Evolutionary conservation across 768 basidiomycete species (phyloP).

Genomic region (Ramaria sp.): DNA sequence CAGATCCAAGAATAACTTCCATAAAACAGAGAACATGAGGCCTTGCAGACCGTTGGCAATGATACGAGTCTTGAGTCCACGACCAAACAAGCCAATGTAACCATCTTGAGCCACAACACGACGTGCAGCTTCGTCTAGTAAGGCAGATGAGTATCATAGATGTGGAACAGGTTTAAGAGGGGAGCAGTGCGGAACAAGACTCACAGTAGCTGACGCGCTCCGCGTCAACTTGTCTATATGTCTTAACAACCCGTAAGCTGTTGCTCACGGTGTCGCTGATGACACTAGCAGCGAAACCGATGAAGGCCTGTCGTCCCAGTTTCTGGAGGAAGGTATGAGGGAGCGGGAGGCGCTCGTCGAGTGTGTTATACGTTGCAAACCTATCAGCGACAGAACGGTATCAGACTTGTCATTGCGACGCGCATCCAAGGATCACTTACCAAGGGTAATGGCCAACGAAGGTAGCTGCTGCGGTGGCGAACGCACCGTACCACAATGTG

Average conservation of each 20-base stretch:
- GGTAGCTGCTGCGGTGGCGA: conserved; percentile 88
- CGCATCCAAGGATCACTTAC: conserved; percentile 27
- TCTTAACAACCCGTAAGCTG: conserved; percentile 87
- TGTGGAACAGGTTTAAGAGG: background rate
- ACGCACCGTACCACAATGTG: conserved; percentile 81
- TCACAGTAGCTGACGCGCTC: conserved; percentile 63
- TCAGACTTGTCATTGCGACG: background rate
- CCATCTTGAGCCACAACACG: conserved; percentile 73
- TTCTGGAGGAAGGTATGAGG: conserved; percentile 43
- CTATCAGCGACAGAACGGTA: conserved; percentile 35
- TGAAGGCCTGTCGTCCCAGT: conserved; percentile 74
- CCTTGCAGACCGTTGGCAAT: conserved; percentile 89
- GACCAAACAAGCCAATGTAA: conserved; percentile 67
- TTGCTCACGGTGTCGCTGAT: conserved; percentile 82
- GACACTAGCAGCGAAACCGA: conserved; percentile 82
- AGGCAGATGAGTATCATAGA: background rate
- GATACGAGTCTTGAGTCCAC: conserved; percentile 84
- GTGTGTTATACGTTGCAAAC: conserved; percentile 81
- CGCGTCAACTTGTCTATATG: conserved; percentile 87
- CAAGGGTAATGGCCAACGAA: conserved; percentile 84
- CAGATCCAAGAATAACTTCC: conserved; percentile 87
- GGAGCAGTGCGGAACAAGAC: conserved; percentile 10
- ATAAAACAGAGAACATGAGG: conserved; percentile 81
- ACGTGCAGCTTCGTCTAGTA: conserved; percentile 50
- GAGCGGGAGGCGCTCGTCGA: conserved; percentile 50